Evolutionary conservation across 2,329 filamentous ascomycete genomes (phyloP).

Genomic region (Leptosphaerulina australis): DNA sequence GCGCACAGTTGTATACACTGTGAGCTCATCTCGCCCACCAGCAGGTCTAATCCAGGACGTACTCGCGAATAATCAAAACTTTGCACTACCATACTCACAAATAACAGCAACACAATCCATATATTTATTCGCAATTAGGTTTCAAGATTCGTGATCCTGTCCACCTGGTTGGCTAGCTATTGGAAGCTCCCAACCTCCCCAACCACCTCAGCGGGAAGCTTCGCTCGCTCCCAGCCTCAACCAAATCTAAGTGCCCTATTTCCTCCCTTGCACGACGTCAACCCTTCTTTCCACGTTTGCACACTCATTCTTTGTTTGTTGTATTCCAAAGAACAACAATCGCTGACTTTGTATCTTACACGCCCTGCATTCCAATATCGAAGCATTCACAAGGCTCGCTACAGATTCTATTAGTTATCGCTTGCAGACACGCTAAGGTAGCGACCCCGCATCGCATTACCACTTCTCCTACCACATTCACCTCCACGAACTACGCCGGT

Average conservation of each 20-base stretch:
- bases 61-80: not conserved
- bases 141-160: not conserved
- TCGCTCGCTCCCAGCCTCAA: constrained; percentile 33
- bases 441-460: constrained; percentile 18
- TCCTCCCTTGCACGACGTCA: constrained; percentile 31
- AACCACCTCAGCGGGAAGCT: constrained; percentile 12
- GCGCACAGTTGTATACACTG: not conserved
- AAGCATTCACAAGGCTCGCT: constrained; percentile 16
- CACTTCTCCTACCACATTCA: constrained; percentile 2
- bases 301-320: constrained; percentile 15
- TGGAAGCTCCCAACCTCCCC: constrained; percentile 21
- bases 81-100: not conserved
- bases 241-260: constrained; percentile 41
- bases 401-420: constrained; percentile 14
- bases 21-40: not conserved
- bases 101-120: not conserved
- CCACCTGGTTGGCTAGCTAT: not conserved
- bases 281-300: constrained; percentile 10
- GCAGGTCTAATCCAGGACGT: not conserved
- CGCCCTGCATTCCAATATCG: constrained; percentile 11
- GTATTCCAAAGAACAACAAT: constrained; percentile 16
- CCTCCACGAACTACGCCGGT: constrained; percentile 1
- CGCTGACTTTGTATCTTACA: constrained; percentile 10
- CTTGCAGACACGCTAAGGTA: constrained; percentile 20
- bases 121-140: not conserved